Percentiles rank a stretch among this genome's conserved stretches.
Evolutionary conservation across 1,284 basidiomycete species (phyloP).

Genomic region (Mycena sp.): DNA sequence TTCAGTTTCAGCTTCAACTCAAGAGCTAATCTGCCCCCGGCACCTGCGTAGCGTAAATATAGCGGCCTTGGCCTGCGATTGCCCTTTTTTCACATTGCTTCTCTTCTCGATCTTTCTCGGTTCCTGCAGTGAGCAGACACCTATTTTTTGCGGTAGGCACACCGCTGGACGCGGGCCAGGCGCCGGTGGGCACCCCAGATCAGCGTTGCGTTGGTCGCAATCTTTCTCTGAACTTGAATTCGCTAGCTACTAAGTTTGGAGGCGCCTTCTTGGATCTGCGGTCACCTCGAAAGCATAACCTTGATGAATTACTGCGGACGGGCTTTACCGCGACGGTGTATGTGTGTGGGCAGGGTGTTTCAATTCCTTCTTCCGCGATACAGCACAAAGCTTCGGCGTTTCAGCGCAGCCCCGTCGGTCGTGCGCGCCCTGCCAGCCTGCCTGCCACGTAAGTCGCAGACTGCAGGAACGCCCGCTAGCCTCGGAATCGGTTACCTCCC

Average conservation of each 20-base stretch:
- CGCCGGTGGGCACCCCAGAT: constrained; percentile 5
- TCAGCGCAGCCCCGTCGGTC: not conserved
- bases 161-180: not conserved
- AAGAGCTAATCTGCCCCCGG: not conserved
- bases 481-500: not conserved
- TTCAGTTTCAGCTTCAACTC: not conserved
- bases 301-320: not conserved
- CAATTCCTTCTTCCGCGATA: not conserved
- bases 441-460: not conserved
- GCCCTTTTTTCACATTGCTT: not conserved
- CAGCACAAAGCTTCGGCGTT: not conserved
- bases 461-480: not conserved
- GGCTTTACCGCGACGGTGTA: not conserved
- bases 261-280: constrained; percentile 3
- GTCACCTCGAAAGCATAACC: not conserved
- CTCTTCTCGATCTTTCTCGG: not conserved
- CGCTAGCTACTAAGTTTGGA: not conserved
- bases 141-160: not conserved
- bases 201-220: not conserved
- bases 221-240: not conserved
- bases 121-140: not conserved
- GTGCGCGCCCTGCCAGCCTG: not conserved
- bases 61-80: not conserved
- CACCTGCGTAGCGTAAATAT: not conserved
- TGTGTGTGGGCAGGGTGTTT: not conserved